Evolutionary conservation across 148 eudicot species (phyloP).

Genomic region (Silene conica): DNA sequence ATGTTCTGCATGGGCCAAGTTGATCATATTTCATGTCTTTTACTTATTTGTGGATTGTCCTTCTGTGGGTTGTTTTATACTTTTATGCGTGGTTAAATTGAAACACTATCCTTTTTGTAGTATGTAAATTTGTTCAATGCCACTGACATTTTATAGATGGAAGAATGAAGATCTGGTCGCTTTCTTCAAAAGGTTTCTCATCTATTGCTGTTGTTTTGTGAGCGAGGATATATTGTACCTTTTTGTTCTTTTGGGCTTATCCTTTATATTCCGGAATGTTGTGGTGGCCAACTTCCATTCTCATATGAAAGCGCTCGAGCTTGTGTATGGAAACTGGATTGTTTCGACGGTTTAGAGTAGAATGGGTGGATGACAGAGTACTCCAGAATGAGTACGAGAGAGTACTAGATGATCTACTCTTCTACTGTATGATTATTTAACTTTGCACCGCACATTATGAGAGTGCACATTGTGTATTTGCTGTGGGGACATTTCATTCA

Average conservation of each 20-base stretch:
- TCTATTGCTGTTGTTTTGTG: slow-evolving; percentile 10
- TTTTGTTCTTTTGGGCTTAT: background rate
- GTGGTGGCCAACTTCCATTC: background rate
- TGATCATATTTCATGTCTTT: background rate
- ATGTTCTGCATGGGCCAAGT: background rate
- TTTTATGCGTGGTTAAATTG: background rate
- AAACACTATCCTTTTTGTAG: background rate
- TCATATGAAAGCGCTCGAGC: background rate
- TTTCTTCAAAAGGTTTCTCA: slow-evolving; percentile 21
- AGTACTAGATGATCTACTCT: no score
- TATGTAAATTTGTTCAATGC: slow-evolving; percentile 11
- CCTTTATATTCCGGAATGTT: background rate
- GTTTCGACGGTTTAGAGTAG: background rate
- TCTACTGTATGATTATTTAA: no score
- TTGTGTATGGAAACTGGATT: background rate
- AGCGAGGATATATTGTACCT: background rate
- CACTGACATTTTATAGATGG: slow-evolving; percentile 27
- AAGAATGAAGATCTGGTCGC: slow-evolving; percentile 33
- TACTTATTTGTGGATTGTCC: background rate
- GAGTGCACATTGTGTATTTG: slow-evolving; percentile 2
- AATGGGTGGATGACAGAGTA: background rate
- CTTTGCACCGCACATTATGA: background rate
- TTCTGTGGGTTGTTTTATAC: background rate
- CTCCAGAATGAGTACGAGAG: background rate
- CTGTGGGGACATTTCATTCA: background rate